A percentile compares a stretch with the other conserved stretches of the same genome.
phyloP scores from a whole-genome alignment of 2,329 filamentous ascomycete genomes.

The Lecanosticta acicola region DNA sequence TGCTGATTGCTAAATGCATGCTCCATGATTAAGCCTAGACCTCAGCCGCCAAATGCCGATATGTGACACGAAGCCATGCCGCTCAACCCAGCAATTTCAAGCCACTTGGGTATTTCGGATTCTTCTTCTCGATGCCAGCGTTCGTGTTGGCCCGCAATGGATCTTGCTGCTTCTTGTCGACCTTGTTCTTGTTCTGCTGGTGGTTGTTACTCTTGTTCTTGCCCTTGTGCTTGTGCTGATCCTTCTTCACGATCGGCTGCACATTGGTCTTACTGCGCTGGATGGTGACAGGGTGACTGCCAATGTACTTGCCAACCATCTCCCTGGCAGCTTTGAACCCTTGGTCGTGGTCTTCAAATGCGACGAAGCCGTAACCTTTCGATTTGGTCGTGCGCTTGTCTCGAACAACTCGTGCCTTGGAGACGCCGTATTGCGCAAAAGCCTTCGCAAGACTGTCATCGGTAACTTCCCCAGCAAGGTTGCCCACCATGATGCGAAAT shows the following conservation, averaged over 20 bases:
- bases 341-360: conserved; percentile 90
- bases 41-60: too few species aligned
- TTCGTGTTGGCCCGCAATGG: conserved; percentile 34
- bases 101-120: conserved; percentile 19
- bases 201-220: conserved; percentile 46
- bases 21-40: too few species aligned
- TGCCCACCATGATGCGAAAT: conserved; percentile 91
- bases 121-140: conserved; percentile 30
- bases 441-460: conserved; percentile 94
- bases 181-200: conserved; percentile 36
- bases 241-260: conserved; percentile 60
- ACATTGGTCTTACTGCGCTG: conserved; percentile 89
- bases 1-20: neutral
- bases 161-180: conserved; percentile 39
- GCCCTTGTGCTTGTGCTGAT: conserved; percentile 35
- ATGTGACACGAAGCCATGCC: neutral
- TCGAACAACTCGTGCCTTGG: conserved; percentile 87
- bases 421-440: conserved; percentile 83
- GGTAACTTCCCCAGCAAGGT: conserved; percentile 93
- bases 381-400: conserved; percentile 96
- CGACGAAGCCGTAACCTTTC: conserved; percentile 94
- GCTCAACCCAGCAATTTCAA: conserved; percentile 28
- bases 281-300: conserved; percentile 76
- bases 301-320: conserved; percentile 99
- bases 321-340: conserved; percentile 95